Base-by-base conservation (phyloP, 2,329 filamentous ascomycete genomes). In the Aspergillus neoniger region DNA sequence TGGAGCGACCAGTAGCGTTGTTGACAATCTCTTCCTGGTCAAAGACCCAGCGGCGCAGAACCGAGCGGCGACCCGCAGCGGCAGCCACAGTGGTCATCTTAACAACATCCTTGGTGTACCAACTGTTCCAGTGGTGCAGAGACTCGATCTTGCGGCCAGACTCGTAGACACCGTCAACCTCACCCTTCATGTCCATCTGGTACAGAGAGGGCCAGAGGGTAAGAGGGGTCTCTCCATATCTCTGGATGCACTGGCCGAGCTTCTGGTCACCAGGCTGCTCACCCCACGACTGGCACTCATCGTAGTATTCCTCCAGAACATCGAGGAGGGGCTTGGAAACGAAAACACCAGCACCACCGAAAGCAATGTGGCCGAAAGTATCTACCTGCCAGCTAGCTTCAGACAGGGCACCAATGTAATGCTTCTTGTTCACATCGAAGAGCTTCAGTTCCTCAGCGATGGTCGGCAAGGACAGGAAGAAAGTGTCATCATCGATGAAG, bases 201-300 rank as follows among this genome's bases (percentile, higher is more conserved):
- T 73, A 78, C 43, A 79, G 69, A 30, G 77, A 76, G 51, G 75
- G 73, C 77, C 77, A 79, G 39, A 75, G 67, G 12, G 77, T 79
- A 48, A 79, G 67, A 12, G 69, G 70, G 10, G 77, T 75, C 41
- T 77, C 72, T 17, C 71, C 74, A 57, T 73, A 79, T 41, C 72
- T 70, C 63, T 78, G 72, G 53, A 79, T 77, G 61, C 77, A 79
- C 63, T 79, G 75, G 38, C 74, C 74, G 21, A 79, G 71, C 65
- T 79, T 79, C 71, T 79, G 77, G 59, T 79, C 77, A 66, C 77
- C 77, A 9, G 76, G 76, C 61, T 78, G 76, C 59, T 77, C 75
- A 38, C 76, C 74, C 72, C 74, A 76, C 5, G 74, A 74, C 66
- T 78, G 76, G 63, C 77, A 79, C 60, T 76, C 74, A 41, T 78